Evolutionary conservation across 2,329 filamentous ascomycete species (phyloP).

Genomic region (Fusarium neocosmosporiellum): DNA sequence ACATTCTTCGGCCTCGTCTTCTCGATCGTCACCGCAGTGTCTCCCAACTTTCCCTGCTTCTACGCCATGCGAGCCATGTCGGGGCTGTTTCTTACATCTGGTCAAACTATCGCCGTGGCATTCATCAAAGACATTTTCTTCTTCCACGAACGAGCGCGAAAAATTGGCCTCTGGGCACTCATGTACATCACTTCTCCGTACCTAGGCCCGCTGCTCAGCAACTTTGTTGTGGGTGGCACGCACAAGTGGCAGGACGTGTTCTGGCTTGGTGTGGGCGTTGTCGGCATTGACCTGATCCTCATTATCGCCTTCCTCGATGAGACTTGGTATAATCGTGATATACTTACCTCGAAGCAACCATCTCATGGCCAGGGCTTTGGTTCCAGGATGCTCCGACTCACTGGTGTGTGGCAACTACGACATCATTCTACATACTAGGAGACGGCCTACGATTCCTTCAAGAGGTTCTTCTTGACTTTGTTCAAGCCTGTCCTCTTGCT

Average conservation of each 20-base stretch:
- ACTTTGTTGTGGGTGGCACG: constrained; percentile 59
- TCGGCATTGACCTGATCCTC: constrained; percentile 51
- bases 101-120: constrained; percentile 59
- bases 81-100: constrained; percentile 60
- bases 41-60: constrained; percentile 21
- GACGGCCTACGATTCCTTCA: constrained; percentile 10
- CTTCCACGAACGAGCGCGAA: constrained; percentile 65
- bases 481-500: constrained; percentile 27
- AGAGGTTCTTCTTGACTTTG: constrained; percentile 24
- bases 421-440: constrained; percentile 32
- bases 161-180: constrained; percentile 61
- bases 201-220: constrained; percentile 56
- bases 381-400: constrained; percentile 39
- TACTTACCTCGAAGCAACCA: constrained; percentile 51
- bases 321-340: constrained; percentile 61
- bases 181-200: constrained; percentile 57
- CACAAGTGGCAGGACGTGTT: constrained; percentile 59
- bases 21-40: constrained; percentile 16
- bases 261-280: constrained; percentile 59
- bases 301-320: constrained; percentile 58
- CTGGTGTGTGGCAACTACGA: constrained; percentile 25
- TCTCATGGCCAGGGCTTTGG: constrained; percentile 41
- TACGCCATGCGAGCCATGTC: constrained; percentile 20
- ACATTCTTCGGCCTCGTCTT: constrained; percentile 31
- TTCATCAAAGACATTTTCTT: constrained; percentile 70